Conservation (phyloP, 345 rosid genomes). For the Lumnitzera littorea region DNA sequence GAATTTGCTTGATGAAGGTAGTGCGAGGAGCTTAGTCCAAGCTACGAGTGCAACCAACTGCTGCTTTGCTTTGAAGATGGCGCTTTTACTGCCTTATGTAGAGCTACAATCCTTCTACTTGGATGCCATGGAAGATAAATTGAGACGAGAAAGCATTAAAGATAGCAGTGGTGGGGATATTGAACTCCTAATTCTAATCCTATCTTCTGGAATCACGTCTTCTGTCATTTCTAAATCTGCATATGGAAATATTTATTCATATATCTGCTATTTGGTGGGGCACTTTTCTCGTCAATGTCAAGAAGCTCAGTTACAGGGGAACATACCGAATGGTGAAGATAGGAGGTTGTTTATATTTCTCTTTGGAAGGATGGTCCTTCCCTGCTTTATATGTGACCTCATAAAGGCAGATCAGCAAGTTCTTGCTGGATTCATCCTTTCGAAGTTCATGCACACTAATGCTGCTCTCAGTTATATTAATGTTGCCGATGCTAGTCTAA, state of each 20-base stretch:
- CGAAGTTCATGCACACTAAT: constrained; percentile 77
- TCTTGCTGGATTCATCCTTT: constrained; percentile 68
- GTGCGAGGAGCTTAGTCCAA: constrained; percentile 39
- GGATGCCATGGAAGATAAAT: constrained; percentile 44
- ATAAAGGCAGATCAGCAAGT: constrained; percentile 62
- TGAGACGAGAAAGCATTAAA: constrained; percentile 53
- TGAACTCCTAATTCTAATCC: constrained; percentile 46
- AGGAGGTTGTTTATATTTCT: constrained; percentile 16
- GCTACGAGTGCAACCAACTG: constrained; percentile 27
- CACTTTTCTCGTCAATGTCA: constrained; percentile 56
- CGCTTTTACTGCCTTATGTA: constrained; percentile 70
- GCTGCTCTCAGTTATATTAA: constrained; percentile 57
- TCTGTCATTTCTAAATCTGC: constrained; percentile 34
- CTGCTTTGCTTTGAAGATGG: constrained; percentile 47
- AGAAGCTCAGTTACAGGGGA: constrained; percentile 35
- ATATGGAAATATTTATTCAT: constrained; percentile 48
- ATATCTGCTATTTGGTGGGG: constrained; percentile 63
- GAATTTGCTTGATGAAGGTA: constrained; percentile 49
- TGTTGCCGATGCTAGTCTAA: constrained; percentile 57
- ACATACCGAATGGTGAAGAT: constrained; percentile 14
- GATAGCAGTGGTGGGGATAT: constrained; percentile 36
- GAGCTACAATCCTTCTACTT: constrained; percentile 42
- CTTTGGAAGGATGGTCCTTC: constrained; percentile 59
- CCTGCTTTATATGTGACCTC: constrained; percentile 60
- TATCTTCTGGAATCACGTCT: constrained; percentile 56